Evolutionary conservation across 768 basidiomycete species (phyloP), one percentile per base, ranked within the genome.

Genomic region (Mycena floridula): DNA sequence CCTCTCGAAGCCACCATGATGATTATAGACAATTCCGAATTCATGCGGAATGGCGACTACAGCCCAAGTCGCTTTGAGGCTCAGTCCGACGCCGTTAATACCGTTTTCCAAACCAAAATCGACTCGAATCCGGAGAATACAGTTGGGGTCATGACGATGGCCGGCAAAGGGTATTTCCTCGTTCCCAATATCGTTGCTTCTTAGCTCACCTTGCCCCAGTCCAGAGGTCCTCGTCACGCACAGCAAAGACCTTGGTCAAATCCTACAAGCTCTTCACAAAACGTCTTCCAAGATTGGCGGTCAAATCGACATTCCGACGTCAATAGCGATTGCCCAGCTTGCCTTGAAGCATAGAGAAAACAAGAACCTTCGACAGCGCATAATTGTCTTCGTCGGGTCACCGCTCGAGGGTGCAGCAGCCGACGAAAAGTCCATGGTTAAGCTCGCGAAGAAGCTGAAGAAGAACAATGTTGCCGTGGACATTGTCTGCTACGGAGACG

Each of bases 401-500:
- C 96, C 96, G 2, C 65, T 93, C n/a, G 72, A 77, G 18, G 83
- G 80, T 24, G 60, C 69, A 24, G 82, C 72, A 7, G 78, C 83
- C 9, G 84, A 89, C 47, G 87, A 90, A 59, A 82, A 85, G 54
- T 72, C 74, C 43, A 83, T 94, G 77, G 70, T 88, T 53, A 85
- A 82, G 60, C 77, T 99, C 26, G 96, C 94, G 8, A 96, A 94
- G 74, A 96, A 92, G 64, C 73, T 99, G 50, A 97, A 97, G 76
- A 99, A 99, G 82, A 98, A 98, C 63, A 99, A 97, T 55, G 92
- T 99, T 35, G 89, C 94, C 1, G 76, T 98, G 21, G 96, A 99
- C 63, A 72, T 98, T 41, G 71, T 98, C 23, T 78, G 78, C 5
- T 97, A 91, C 62, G 95, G 95, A 1, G 94, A 95, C 54, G 88